phyloP scores from a whole-genome alignment of 495 filamentous ascomycete species.

The Penicillium chermesinum region DNA sequence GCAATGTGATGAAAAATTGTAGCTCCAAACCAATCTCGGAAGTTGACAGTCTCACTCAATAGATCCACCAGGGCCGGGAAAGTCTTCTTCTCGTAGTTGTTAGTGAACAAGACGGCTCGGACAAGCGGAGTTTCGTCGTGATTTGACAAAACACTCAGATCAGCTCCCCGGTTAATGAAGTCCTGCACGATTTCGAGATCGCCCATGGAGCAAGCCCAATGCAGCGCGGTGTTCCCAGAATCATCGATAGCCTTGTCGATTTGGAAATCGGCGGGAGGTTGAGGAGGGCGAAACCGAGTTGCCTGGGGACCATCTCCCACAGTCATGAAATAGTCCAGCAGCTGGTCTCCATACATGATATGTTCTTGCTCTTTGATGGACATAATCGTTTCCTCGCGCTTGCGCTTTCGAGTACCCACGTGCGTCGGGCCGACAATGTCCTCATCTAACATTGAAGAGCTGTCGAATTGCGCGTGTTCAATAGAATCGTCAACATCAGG shows the following conservation, averaged over 20 bases:
- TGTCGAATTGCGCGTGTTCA: constrained; percentile 72
- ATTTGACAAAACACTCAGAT: constrained; percentile 56
- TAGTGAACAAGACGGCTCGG: constrained; percentile 91
- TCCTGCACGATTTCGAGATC: constrained; percentile 86
- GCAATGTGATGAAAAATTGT: constrained; percentile 93
- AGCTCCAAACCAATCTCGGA: constrained; percentile 67
- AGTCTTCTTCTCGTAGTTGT: constrained; percentile 85
- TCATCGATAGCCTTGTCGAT: constrained; percentile 86
- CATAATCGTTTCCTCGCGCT: constrained; percentile 57
- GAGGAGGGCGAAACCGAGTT: constrained; percentile 56
- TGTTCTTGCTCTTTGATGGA: constrained; percentile 72
- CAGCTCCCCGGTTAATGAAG: constrained; percentile 70
- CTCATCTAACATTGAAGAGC: constrained; percentile 76
- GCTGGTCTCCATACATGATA: constrained; percentile 81
- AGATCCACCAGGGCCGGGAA: constrained; percentile 78
- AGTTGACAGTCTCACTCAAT: constrained; percentile 68
- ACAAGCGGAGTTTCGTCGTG: constrained; percentile 92
- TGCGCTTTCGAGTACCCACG: constrained; percentile 69
- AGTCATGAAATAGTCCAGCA: constrained; percentile 93
- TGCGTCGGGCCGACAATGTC: constrained; percentile 68
- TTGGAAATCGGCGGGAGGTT: constrained; percentile 76
- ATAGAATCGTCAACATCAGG: constrained; percentile 76
- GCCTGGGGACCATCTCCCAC: constrained; percentile 61
- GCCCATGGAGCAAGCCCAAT: constrained; percentile 98
- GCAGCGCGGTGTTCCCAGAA: constrained; percentile 81